These are phyloP conservation scores for Xylariaceae sp. DNA, from an alignment of 2,329 filamentous ascomycete genomes.

Conservation along the genomic window DNA sequence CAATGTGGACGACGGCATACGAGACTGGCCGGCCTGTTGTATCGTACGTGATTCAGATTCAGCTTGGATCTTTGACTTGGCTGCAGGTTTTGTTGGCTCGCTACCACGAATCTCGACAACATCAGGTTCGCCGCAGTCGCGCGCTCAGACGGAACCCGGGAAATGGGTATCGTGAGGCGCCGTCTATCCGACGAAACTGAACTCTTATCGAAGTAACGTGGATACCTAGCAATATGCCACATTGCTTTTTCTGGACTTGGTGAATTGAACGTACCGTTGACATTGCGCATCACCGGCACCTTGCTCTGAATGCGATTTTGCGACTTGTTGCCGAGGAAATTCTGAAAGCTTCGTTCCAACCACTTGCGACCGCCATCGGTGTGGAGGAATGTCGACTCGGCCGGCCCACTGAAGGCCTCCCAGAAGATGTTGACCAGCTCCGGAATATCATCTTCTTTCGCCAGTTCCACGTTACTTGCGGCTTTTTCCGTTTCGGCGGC, in stretches of 20 bases:
- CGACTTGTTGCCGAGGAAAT: slow-evolving; percentile 23
- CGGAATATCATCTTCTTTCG: slow-evolving; percentile 23
- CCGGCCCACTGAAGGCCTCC: slow-evolving; percentile 25
- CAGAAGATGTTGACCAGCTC: slow-evolving; percentile 24
- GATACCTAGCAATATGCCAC: background rate
- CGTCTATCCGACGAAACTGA: background rate
- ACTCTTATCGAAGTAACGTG: background rate
- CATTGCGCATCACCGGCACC: slow-evolving; percentile 23
- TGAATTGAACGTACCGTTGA: slow-evolving; percentile 17
- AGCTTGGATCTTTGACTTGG: background rate
- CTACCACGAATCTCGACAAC: background rate
- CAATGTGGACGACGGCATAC: slow-evolving; percentile 22
- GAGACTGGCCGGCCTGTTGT: slow-evolving; percentile 21
- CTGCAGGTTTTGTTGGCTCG: background rate
- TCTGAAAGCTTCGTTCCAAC: slow-evolving; percentile 26
- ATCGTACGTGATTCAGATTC: background rate
- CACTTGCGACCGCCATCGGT: slow-evolving; percentile 23
- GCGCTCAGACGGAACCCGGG: background rate
- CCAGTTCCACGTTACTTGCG: slow-evolving; percentile 22
- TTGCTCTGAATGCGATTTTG: slow-evolving; percentile 23
- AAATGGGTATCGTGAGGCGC: background rate
- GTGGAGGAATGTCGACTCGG: slow-evolving; percentile 23
- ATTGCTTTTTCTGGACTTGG: background rate
- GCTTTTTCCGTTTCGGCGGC: slow-evolving; percentile 1
- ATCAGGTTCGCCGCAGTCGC: background rate